phyloP scores from a whole-genome alignment of 164 flowering plant species.

The Dillenia suffruticosa region DNA sequence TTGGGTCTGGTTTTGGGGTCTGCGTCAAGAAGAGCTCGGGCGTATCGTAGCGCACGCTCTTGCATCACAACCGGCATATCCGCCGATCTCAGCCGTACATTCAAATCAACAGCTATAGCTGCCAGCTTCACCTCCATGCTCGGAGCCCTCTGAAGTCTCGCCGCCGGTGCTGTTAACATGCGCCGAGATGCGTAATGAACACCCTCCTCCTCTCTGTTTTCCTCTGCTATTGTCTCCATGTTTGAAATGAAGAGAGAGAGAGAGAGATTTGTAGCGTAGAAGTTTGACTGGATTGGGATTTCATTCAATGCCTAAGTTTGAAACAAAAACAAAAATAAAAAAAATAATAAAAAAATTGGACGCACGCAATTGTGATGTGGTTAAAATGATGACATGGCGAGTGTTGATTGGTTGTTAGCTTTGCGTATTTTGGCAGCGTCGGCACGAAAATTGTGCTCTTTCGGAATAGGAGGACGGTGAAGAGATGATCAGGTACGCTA shows the following conservation, averaged over 20 bases:
- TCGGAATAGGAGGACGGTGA: too few relatives aligned
- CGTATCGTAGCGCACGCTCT: constrained; percentile 28
- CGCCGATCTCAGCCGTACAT: constrained; percentile 31
- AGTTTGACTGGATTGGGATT: background rate
- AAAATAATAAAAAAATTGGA: too few relatives aligned
- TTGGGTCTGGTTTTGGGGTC: constrained; percentile 6
- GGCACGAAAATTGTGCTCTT: too few relatives aligned
- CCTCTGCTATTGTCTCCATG: constrained; percentile 1
- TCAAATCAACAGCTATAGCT: constrained; percentile 22
- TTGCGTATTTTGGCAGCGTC: too few relatives aligned
- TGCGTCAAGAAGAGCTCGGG: constrained; percentile 21
- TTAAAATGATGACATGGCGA: too few relatives aligned
- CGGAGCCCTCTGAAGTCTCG: constrained; percentile 13
- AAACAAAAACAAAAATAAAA: too few relatives aligned
- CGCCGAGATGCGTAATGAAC: constrained; percentile 2
- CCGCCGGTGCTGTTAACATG: background rate
- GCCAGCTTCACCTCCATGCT: constrained; percentile 18
- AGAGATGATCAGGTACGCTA: too few relatives aligned
- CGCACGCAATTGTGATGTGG: too few relatives aligned
- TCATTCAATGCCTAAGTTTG: too few relatives aligned
- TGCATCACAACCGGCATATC: constrained; percentile 34
- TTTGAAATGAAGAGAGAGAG: background rate
- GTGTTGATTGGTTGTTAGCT: too few relatives aligned
- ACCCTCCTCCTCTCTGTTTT: background rate
- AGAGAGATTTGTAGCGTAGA: constrained; percentile 10